Conservation (phyloP, 2,329 filamentous ascomycete genomes). For the Amesomyces nigricolor region DNA sequence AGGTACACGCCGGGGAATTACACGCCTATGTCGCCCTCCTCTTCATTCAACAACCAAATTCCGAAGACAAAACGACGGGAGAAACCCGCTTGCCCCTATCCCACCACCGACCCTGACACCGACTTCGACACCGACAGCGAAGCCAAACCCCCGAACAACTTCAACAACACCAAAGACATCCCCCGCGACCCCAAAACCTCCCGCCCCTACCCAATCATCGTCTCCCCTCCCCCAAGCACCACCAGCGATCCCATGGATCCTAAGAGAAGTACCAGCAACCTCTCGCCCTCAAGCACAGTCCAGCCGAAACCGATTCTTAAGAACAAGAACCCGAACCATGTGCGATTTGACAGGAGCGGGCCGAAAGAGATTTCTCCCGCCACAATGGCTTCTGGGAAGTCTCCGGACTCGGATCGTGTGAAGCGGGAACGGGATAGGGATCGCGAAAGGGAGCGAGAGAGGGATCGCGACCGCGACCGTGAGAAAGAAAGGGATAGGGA, state of each 20-base stretch:
- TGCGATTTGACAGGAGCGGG: slow-evolving; percentile 46
- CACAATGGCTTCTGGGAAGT: slow-evolving; percentile 21
- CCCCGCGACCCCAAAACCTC: slow-evolving; percentile 29
- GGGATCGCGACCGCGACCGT: neutral
- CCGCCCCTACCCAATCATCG: slow-evolving; percentile 38
- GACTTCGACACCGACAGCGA: slow-evolving; percentile 4
- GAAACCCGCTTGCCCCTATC: neutral
- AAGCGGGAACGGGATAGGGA: slow-evolving; percentile 38
- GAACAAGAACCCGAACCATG: slow-evolving; percentile 53
- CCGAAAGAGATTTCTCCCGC: slow-evolving; percentile 38
- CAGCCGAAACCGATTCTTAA: slow-evolving; percentile 56
- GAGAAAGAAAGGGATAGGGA: slow-evolving; percentile 25
- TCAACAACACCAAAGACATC: slow-evolving; percentile 12
- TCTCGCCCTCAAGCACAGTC: slow-evolving; percentile 33
- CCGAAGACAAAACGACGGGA: too few species aligned
- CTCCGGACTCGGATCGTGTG: slow-evolving; percentile 20
- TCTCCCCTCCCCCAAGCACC: slow-evolving; percentile 31
- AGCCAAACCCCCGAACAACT: slow-evolving; percentile 4
- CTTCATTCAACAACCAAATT: too few species aligned
- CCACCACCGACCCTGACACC: too few species aligned
- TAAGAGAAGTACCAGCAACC: slow-evolving; percentile 9
- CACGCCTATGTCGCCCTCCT: too few species aligned
- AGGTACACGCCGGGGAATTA: too few species aligned
- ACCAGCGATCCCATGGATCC: slow-evolving; percentile 21
- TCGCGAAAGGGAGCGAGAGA: neutral